phyloP scores from a whole-genome alignment of 2,329 filamentous ascomycete species.

The Arachnomyces sp. region DNA sequence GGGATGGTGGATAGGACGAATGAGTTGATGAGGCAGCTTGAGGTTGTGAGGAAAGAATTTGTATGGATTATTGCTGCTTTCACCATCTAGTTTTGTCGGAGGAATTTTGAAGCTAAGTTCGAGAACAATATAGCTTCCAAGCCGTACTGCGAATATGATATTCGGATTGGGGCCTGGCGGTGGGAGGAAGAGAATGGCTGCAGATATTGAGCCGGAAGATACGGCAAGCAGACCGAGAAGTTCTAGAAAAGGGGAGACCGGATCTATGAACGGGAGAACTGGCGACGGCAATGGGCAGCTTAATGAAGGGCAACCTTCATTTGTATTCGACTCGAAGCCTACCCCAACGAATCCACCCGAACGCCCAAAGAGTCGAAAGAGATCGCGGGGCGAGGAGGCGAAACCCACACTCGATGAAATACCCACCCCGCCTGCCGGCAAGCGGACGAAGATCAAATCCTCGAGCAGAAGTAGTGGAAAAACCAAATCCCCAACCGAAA shows the following conservation, averaged over 20 bases:
- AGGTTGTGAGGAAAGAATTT: conserved; percentile 27
- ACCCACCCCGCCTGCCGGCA: conserved; percentile 9
- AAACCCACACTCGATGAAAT: conserved; percentile 8
- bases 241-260: neutral
- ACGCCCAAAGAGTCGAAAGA: conserved; percentile 11
- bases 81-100: neutral
- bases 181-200: conserved; percentile 3
- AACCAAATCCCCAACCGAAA: conserved; percentile 15
- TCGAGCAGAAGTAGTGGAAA: conserved; percentile 14
- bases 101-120: neutral
- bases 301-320: conserved; percentile 8
- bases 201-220: conserved; percentile 1
- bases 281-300: no score
- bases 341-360: conserved; percentile 10
- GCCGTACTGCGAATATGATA: conserved; percentile 9
- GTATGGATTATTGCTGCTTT: conserved; percentile 17
- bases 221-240: neutral
- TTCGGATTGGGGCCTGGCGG: conserved; percentile 4
- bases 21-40: conserved; percentile 30
- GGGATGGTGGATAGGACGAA: conserved; percentile 33
- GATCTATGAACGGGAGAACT: conserved; percentile 7
- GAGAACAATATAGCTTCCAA: conserved; percentile 14
- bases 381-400: conserved; percentile 12
- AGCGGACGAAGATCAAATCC: conserved; percentile 19
- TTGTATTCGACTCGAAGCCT: conserved; percentile 14